These are phyloP conservation scores for Aquanectria penicillioides DNA, from an alignment of 2,329 filamentous ascomycete species.

Conservation along the genomic window DNA sequence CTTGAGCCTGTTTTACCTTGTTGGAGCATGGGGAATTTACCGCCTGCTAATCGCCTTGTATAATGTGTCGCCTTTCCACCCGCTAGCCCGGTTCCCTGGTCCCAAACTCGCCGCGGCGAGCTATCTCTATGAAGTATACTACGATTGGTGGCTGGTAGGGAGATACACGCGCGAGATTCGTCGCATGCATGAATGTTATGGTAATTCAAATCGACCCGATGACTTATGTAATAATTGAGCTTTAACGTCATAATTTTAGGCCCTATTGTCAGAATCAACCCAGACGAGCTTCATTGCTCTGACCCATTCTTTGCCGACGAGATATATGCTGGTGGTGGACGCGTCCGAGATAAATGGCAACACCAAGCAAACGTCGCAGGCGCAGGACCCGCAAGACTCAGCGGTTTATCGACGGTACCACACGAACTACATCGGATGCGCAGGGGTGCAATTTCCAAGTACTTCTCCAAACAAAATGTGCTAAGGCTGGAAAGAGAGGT, in stretches of 20 bases:
- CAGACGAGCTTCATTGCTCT: conserved; percentile 51
- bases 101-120: background rate
- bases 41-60: background rate
- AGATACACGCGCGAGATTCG: background rate
- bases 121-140: background rate
- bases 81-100: background rate
- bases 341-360: conserved; percentile 40
- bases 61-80: background rate
- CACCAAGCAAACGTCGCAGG: conserved; percentile 29
- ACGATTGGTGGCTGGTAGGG: background rate
- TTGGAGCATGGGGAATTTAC: too few species aligned
- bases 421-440: conserved; percentile 48
- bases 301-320: conserved; percentile 50
- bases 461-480: conserved; percentile 48
- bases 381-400: conserved; percentile 18
- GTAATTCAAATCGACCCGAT: background rate
- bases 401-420: conserved; percentile 29
- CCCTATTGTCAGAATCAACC: conserved; percentile 52
- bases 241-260: conserved; percentile 35
- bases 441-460: conserved; percentile 43
- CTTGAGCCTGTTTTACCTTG: too few species aligned
- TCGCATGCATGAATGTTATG: background rate
- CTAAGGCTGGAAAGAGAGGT: conserved; percentile 42
- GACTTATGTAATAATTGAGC: background rate
- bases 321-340: conserved; percentile 45